Evolutionary conservation across 2,329 filamentous ascomycete species (phyloP).

Genomic region (Epichloe sibirici): DNA sequence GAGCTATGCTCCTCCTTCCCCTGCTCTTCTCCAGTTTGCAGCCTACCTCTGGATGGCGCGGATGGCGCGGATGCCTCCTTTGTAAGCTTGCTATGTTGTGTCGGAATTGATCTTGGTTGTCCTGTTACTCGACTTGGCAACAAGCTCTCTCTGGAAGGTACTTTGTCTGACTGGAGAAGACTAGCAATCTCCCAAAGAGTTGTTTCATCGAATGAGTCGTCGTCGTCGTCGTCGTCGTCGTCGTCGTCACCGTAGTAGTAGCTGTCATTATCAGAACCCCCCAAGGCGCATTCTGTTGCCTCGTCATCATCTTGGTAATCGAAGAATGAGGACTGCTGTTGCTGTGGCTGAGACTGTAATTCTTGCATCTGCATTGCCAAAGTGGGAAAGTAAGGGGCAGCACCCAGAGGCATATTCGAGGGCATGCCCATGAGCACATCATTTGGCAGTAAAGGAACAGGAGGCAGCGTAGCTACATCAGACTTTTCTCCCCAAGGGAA

Average conservation of each 20-base stretch:
- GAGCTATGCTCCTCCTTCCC: neutral
- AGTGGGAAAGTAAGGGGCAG: constrained; percentile 2
- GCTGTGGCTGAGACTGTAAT: constrained; percentile 22
- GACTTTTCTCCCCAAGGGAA: constrained; percentile 55
- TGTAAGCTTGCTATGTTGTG: neutral
- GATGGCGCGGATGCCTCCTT: neutral
- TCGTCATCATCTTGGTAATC: constrained; percentile 47
- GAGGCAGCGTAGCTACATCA: constrained; percentile 32
- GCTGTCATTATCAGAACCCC: constrained; percentile 15
- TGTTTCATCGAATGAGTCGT: constrained; percentile 43
- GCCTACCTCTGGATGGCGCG: neutral
- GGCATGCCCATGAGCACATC: constrained; percentile 31
- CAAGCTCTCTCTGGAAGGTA: constrained; percentile 41
- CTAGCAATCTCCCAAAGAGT: constrained; percentile 54
- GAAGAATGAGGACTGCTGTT: constrained; percentile 40
- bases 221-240: constrained; percentile 17
- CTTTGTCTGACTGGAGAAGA: constrained; percentile 38
- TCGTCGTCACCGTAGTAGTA: constrained; percentile 5
- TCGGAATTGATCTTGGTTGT: neutral
- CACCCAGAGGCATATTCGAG: constrained; percentile 31
- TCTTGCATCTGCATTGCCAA: constrained; percentile 4
- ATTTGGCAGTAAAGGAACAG: constrained; percentile 14
- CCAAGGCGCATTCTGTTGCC: constrained; percentile 10
- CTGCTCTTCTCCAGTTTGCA: neutral
- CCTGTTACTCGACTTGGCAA: constrained; percentile 23